Conservation (phyloP, 108 stramenopile species). For the Fragilaria radians region DNA sequence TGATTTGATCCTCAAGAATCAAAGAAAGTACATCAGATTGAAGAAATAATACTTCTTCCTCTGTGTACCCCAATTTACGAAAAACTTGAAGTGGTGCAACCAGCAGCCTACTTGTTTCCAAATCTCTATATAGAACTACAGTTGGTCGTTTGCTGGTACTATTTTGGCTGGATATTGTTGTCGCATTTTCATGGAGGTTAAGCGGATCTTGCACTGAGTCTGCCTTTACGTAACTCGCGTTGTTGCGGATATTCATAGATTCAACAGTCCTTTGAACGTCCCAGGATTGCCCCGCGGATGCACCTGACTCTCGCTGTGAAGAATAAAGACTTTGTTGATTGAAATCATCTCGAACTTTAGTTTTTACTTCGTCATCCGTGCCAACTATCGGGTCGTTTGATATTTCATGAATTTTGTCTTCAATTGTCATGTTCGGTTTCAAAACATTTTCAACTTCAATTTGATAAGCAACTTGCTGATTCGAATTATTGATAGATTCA, state of each 20-base stretch:
- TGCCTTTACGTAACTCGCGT: not conserved
- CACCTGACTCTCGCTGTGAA: no score
- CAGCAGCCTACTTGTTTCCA: not conserved
- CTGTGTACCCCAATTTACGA: slow-evolving; percentile 37
- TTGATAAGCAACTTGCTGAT: not conserved
- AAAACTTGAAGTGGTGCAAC: slow-evolving; percentile 27
- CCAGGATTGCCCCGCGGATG: no score
- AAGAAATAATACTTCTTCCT: slow-evolving; percentile 31
- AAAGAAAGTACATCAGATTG: slow-evolving; percentile 50
- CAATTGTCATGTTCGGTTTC: not conserved
- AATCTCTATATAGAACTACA: slow-evolving; percentile 4
- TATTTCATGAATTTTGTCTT: not conserved
- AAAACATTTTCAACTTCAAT: not conserved
- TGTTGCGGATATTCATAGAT: not conserved
- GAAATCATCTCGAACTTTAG: not conserved
- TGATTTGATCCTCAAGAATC: slow-evolving; percentile 45
- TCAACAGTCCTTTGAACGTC: not conserved
- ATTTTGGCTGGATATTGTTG: no score
- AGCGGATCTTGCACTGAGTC: no score
- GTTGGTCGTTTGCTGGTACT: not conserved
- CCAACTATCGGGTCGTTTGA: slow-evolving; percentile 4
- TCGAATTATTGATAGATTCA: not conserved
- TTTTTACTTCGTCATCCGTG: not conserved
- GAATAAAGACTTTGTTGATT: slow-evolving; percentile 10
- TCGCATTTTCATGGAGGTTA: no score